phyloP scores from a whole-genome alignment of 1,284 basidiomycete species.

The Vanrija sp. region DNA sequence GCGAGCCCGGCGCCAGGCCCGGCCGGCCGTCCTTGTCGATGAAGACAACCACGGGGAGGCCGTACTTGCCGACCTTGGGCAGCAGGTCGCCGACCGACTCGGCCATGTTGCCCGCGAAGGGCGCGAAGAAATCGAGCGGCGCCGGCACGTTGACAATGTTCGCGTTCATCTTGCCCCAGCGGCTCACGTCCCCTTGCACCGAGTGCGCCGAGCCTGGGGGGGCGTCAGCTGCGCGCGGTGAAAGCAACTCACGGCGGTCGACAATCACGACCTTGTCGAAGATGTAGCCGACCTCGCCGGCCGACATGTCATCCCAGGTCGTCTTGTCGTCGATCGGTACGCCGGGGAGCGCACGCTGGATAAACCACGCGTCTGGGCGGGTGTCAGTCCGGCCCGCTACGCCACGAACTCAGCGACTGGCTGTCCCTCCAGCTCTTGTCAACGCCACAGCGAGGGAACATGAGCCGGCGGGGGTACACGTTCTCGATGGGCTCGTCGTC shows the following conservation, averaged over 20 bases:
- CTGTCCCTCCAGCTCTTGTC: slow-evolving; percentile 36
- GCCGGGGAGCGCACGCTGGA: slow-evolving; percentile 31
- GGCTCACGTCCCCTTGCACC: slow-evolving; percentile 22
- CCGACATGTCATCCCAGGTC: slow-evolving; percentile 30
- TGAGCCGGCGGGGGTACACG: slow-evolving; percentile 27
- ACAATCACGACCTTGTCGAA: slow-evolving; percentile 44
- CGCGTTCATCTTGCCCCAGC: slow-evolving; percentile 47
- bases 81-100: slow-evolving; percentile 19
- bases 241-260: slow-evolving; percentile 36
- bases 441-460: slow-evolving; percentile 33
- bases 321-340: slow-evolving; percentile 35
- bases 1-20: slow-evolving; percentile 22
- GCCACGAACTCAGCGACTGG: slow-evolving; percentile 29
- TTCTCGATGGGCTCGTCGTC: background rate
- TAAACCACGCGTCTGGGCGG: slow-evolving; percentile 36
- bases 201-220: slow-evolving; percentile 38
- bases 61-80: slow-evolving; percentile 11
- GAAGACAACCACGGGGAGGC: slow-evolving; percentile 41
- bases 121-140: slow-evolving; percentile 28
- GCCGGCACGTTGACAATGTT: slow-evolving; percentile 19
- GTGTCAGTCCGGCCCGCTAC: background rate
- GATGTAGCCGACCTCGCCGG: slow-evolving; percentile 28
- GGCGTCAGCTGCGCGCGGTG: background rate
- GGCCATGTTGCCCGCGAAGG: slow-evolving; percentile 25
- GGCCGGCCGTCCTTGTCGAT: slow-evolving; percentile 25